Conservation (phyloP, 768 basidiomycete genomes). For the Symmetrospora coprosmae region DNA sequence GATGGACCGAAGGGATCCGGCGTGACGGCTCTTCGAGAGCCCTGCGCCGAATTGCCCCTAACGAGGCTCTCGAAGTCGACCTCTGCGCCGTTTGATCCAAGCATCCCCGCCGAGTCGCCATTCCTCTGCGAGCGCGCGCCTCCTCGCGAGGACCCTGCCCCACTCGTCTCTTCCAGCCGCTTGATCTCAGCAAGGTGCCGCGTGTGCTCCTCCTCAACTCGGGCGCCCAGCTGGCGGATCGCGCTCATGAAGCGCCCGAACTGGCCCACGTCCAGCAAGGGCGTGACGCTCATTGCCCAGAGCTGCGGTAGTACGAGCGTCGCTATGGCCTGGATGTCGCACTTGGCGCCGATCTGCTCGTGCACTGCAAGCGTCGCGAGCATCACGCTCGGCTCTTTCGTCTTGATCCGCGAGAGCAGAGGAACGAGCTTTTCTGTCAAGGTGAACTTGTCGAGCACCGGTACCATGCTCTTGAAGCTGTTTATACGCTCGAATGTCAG, state of each 20-base stretch:
- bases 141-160: slow-evolving; percentile 38
- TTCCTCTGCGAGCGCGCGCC: not conserved
- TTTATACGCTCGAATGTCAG: not conserved
- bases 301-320: slow-evolving; percentile 75
- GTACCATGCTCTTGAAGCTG: slow-evolving; percentile 77
- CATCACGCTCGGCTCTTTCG: slow-evolving; percentile 91
- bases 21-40: not conserved
- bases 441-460: slow-evolving; percentile 70
- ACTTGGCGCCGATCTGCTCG: slow-evolving; percentile 31
- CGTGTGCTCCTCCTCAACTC: slow-evolving; percentile 83
- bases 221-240: slow-evolving; percentile 46
- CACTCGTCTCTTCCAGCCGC: slow-evolving; percentile 55
- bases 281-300: slow-evolving; percentile 88
- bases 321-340: slow-evolving; percentile 43
- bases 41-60: slow-evolving; percentile 37
- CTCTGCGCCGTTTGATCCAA: slow-evolving; percentile 42
- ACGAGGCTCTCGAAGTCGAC: slow-evolving; percentile 81
- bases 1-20: slow-evolving; percentile 16
- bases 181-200: slow-evolving; percentile 87
- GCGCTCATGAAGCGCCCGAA: slow-evolving; percentile 78
- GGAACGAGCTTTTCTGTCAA: slow-evolving; percentile 93
- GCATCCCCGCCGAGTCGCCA: slow-evolving; percentile 31
- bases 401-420: slow-evolving; percentile 80
- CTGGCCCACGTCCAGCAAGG: slow-evolving; percentile 45
- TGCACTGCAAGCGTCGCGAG: slow-evolving; percentile 40